A percentile compares a stretch with the other conserved stretches of the same genome.
Conservation (phyloP, 148 eudicot species). For the Fagopyrum esculentum region DNA sequence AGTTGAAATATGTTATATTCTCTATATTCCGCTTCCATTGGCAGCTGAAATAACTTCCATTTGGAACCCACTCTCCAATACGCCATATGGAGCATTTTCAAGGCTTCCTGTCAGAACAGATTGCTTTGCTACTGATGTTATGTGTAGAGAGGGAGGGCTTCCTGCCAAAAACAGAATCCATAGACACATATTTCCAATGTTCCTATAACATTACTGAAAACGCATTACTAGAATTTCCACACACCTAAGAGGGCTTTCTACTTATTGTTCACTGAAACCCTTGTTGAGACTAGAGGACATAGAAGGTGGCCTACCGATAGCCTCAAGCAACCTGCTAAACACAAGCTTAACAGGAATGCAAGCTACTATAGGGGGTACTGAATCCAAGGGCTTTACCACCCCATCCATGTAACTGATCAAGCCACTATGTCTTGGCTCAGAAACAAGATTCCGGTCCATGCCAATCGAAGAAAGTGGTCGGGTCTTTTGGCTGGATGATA, state of each 20-base stretch:
- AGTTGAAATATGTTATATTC: neutral
- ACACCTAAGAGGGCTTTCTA: constrained; percentile 30
- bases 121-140: neutral
- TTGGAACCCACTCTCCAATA: neutral
- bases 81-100: constrained; percentile 3
- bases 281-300: constrained; percentile 10
- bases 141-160: neutral
- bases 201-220: constrained; percentile 31
- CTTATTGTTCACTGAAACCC: constrained; percentile 28
- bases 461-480: constrained; percentile 63
- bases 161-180: neutral
- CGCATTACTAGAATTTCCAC: constrained; percentile 39
- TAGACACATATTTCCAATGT: neutral
- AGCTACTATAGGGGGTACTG: constrained; percentile 55
- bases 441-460: constrained; percentile 33
- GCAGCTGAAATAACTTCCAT: neutral
- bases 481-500: constrained; percentile 53
- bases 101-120: constrained; percentile 4
- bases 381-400: constrained; percentile 39
- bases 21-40: constrained; percentile 4
- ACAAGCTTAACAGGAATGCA: constrained; percentile 90
- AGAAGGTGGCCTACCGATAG: constrained; percentile 54
- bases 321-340: constrained; percentile 83
- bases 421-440: constrained; percentile 20
- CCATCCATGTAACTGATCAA: constrained; percentile 32